Percentiles rank a stretch among this genome's conserved stretches.
Conservation (phyloP, 2,329 filamentous ascomycete genomes). For the Colletotrichum sp. region DNA sequence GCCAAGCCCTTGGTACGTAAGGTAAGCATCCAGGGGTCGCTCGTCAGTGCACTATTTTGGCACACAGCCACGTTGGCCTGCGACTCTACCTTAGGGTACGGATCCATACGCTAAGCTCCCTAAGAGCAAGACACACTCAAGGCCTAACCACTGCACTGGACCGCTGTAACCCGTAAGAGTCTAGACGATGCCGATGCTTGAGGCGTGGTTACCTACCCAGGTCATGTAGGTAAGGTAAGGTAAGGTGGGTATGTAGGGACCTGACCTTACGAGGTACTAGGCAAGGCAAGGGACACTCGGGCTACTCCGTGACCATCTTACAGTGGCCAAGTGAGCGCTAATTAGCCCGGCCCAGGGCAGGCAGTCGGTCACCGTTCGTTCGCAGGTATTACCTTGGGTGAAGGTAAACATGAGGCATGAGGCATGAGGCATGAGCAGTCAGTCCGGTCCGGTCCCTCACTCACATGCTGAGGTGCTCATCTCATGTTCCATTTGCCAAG, state of each 20-base stretch:
- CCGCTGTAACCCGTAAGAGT: neutral
- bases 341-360: neutral
- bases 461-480: neutral
- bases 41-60: neutral
- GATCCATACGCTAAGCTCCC: neutral
- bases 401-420: neutral
- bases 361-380: neutral
- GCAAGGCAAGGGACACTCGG: neutral
- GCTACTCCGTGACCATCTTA: neutral
- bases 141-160: neutral
- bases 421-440: neutral
- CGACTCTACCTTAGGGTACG: neutral
- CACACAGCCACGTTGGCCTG: constrained; percentile 1
- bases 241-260: too few species aligned
- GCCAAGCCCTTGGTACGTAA: neutral
- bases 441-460: neutral
- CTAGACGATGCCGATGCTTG: neutral
- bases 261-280: neutral
- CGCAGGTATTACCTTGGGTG: neutral
- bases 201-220: too few species aligned
- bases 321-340: neutral
- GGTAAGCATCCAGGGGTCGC: neutral
- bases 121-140: neutral
- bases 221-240: too few species aligned
- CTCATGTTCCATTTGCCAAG: neutral